Evolutionary conservation across 1,284 basidiomycete species (phyloP).

Genomic region (Schizopora paradoxa): DNA sequence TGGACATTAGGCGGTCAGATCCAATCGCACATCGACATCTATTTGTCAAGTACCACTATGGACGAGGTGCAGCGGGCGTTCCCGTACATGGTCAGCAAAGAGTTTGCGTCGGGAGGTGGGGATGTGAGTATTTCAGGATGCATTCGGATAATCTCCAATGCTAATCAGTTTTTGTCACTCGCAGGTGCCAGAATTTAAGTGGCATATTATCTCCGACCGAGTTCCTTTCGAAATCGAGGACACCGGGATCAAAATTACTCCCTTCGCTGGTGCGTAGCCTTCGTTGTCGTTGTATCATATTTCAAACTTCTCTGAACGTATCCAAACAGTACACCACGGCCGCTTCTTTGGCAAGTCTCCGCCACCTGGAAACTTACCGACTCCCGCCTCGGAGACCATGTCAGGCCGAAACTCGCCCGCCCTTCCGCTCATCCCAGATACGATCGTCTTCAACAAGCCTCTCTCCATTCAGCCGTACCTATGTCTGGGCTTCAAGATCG

Average conservation of each 20-base stretch:
- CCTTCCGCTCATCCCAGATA: neutral
- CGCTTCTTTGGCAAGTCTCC: conserved; percentile 42
- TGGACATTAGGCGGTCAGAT: conserved; percentile 70
- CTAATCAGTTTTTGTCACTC: conserved; percentile 1
- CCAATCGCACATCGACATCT: conserved; percentile 70
- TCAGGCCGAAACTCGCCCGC: conserved; percentile 23
- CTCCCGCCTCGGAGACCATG: conserved; percentile 37
- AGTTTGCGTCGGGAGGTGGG: conserved; percentile 74
- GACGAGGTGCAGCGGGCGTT: conserved; percentile 60
- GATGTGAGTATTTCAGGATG: conserved; percentile 44
- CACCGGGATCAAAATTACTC: conserved; percentile 58
- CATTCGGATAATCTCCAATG: too few species aligned
- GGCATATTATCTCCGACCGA: conserved; percentile 69
- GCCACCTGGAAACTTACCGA: conserved; percentile 38
- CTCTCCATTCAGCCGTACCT: too few species aligned
- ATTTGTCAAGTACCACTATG: conserved; percentile 61
- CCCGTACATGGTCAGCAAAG: conserved; percentile 72
- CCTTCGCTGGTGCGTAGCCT: conserved; percentile 58
- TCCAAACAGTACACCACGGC: conserved; percentile 54
- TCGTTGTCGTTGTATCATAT: too few species aligned
- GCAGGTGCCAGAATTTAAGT: conserved; percentile 72
- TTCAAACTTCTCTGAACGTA: too few species aligned
- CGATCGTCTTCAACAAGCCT: too few species aligned
- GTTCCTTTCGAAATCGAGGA: conserved; percentile 59
- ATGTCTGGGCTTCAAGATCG: conserved; percentile 71